Base-by-base conservation (phyloP, 208 protist species). In the Acanthamoeba pearcei region DNA sequence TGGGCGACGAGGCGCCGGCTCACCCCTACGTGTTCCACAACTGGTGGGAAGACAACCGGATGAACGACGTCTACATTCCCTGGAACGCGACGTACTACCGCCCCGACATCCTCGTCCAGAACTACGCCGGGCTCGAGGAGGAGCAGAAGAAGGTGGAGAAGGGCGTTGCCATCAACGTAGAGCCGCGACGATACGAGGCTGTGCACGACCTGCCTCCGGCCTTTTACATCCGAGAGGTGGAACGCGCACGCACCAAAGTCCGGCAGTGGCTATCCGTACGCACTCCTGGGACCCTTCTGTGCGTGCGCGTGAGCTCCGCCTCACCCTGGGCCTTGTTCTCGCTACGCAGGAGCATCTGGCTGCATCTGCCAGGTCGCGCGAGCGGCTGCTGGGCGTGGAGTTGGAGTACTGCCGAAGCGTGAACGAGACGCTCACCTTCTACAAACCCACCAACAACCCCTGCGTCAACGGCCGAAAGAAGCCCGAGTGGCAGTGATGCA, bases 41-140 rank as follows among this genome's bases (percentile, higher is more conserved):
- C 82, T 89, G 82, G 82, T 89, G 82, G 82, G 82, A 89, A 29
- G 82, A 89, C 46, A 89, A 89, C 22, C 64, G 82, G 82, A 89
- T 89, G 82, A 89, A 15, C 13, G 82, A 89, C 46, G 35, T 62
- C 13, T 89, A 89, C 55, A 10, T 89, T 13, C 82, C 82, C 55
- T 89, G 82, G 82, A 89, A 89, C 29, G 46, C 51, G 29, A 46
- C 82, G 19, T 89, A 42, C 55, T 89, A 66, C 51, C 82, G 46
- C 27, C 46, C 29, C 82, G 82, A 89, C 27, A 27, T 64, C 27
- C 27, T 89, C 27, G 82, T 89, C 5, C 17, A 62, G 51, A 89
- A 89, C 29, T 89, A 89, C 29, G 82, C 46, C n/a, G 82, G 82
- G 5, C 82, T 89, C 17, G 51, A 89, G 19, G 46, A 64, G 38